Evolutionary conservation across 139 green algal species (phyloP), one percentile per base, ranked within the genome.

Genomic region (Chlamydomonas sp.): DNA sequence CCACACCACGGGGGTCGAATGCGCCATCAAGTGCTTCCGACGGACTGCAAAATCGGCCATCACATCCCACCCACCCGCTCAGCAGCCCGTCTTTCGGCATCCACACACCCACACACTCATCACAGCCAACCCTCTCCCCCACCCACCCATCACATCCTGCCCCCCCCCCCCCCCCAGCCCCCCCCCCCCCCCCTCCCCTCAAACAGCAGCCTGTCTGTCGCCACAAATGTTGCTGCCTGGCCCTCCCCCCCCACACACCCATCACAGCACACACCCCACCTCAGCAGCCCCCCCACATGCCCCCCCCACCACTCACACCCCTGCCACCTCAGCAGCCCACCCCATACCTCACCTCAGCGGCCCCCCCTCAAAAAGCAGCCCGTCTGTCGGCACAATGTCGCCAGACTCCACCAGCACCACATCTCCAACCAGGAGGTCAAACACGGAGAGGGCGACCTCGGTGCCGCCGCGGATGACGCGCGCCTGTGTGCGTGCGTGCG

Each of bases 331-430:
- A n/a, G n/a, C n/a, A n/a, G n/a, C n/a, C n/a, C n/a, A n/a, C n/a
- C n/a, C n/a, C 16, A 57, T 57, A 6, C 8, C 80, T 64, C 71
- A 90, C 86, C 81, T 87, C 67, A 95, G 69, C 10, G 83, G 72
- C 5, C 67, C 76, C n/a, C 83, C 86, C 4, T 69, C 35, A 13
- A 91, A 65, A 37, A 95, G 75, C 31, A 96, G 13, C 0, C 86
- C 88, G 60, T 96, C 90, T 3, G 87, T 83, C n/a, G 74, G 70
- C 34, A 96, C 69, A 54, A 96, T 93, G 76, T 96, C 90, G 0
- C 90, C 90, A 8, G 81, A 79, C 75, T 93, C 84, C 34, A 96
- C 65, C 60, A 92, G 48, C 72, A 93, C 58, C 38, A 95, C 38
- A 72, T 96, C 90, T 0, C 90, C 90, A 37, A 91, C 86, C 67